Evolutionary conservation across 2,329 filamentous ascomycete species (phyloP), one percentile per base, ranked within the genome.

Genomic region (Diplodia intermedia): DNA sequence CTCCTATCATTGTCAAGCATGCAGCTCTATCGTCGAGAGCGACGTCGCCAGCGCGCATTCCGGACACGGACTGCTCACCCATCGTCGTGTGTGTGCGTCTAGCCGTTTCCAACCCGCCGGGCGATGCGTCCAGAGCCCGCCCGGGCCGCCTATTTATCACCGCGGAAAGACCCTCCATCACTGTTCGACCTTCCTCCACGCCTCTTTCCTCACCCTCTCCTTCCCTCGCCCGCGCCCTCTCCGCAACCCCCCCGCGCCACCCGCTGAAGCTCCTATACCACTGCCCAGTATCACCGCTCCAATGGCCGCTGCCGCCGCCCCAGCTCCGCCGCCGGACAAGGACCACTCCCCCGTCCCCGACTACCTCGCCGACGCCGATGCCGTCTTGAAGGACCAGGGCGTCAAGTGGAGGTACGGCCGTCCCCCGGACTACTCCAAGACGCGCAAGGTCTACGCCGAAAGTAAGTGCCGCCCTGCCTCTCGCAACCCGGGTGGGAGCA

Each of bases 351-450:
- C 75, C 29, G 72, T 84, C 4, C 86, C 88, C 26, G 87, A 89
- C 75, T 89, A 88, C 71, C 80, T 89, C 66, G 81, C 84, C 20
- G 83, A 87, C 70, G 83, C 86, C 0, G 84, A 89, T 74, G 86
- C 87, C 29, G 85, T 88, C 55, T 80, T 88, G 62, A 82, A 83
- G 63, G 86, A 88, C 70, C 72, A 75, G 57, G 76, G 83, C 12
- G 85, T 84, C 12, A 80, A 82, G 66, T 90, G 88, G 88, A 81
- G 88, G 55, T 86, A 89, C 76, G 86, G 86, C 11, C 78, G 78
- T 66, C 82, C 86, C 50, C 89, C 89, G 1, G 88, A 90, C 74
- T 91, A 91, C 76, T 83, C 82, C 47, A 89, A 88, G 74, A 90
- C 88, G 2, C 82, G 89, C 47, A 83, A 84, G 68, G 82, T 87